phyloP scores from a whole-genome alignment of 169 alveolate genomes.

The Cryptosporidium xiaoi region DNA sequence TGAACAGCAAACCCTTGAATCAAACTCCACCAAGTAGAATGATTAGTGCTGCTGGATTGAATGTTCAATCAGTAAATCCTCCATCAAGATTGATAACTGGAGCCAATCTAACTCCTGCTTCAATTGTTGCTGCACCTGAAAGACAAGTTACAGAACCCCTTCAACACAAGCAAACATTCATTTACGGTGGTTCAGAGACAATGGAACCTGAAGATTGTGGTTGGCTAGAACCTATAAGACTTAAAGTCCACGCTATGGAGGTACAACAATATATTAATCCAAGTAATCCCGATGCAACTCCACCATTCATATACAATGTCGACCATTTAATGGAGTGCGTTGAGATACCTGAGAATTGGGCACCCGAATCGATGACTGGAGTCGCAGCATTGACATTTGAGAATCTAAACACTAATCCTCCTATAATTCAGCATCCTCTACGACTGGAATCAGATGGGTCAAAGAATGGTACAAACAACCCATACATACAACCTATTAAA shows the following conservation, averaged over 20 bases:
- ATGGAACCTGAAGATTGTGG: conserved; percentile 76
- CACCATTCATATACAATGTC: conserved; percentile 65
- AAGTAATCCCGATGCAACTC: conserved; percentile 62
- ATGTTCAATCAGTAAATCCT: conserved; percentile 56
- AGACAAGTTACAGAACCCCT: conserved; percentile 73
- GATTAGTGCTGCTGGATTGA: conserved; percentile 73
- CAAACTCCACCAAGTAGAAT: conserved; percentile 71
- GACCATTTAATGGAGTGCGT: conserved; percentile 74
- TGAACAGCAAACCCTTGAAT: conserved; percentile 19
- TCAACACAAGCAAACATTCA: conserved; percentile 64
- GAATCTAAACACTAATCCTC: conserved; percentile 60
- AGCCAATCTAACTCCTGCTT: conserved; percentile 62
- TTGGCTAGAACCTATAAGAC: conserved; percentile 68
- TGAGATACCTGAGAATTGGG: conserved; percentile 73
- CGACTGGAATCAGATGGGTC: conserved; percentile 66
- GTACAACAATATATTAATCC: conserved; percentile 72
- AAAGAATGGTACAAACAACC: conserved; percentile 46
- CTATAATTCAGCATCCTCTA: conserved; percentile 41
- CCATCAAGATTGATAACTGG: conserved; percentile 74
- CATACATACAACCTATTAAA: conserved; percentile 65
- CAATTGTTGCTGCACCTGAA: conserved; percentile 67
- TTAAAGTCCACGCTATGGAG: conserved; percentile 72
- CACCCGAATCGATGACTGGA: conserved; percentile 69
- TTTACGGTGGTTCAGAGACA: conserved; percentile 72
- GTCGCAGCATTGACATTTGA: conserved; percentile 74